These are phyloP conservation scores for Phytophthora podocarpi DNA, from an alignment of 352 stramenopile genomes.

Conservation along the genomic window DNA sequence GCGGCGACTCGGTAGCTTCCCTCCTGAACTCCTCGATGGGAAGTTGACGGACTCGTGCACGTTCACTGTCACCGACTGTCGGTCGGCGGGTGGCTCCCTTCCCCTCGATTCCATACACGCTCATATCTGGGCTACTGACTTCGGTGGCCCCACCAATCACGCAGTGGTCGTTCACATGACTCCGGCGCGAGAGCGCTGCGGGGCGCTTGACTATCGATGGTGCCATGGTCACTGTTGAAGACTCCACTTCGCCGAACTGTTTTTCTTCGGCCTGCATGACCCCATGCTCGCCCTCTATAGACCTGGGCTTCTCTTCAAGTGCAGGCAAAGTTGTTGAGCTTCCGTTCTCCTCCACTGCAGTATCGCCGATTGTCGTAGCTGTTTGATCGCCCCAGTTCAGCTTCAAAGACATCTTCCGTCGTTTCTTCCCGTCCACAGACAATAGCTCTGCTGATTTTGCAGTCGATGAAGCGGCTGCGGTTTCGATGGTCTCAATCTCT, in stretches of 20 bases:
- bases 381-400: constrained; percentile 31
- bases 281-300: background rate
- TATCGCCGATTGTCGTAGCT: background rate
- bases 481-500: constrained; percentile 17
- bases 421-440: constrained; percentile 8
- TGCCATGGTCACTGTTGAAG: background rate
- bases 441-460: background rate
- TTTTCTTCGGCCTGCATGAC: background rate
- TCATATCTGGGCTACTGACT: constrained; percentile 23
- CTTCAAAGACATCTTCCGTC: constrained; percentile 27
- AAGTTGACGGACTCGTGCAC: constrained; percentile 2
- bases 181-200: constrained; percentile 4
- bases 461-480: background rate
- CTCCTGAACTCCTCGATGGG: constrained; percentile 27
- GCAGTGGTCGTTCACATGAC: constrained; percentile 23
- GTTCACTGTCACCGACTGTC: background rate
- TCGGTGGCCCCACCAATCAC: constrained; percentile 17
- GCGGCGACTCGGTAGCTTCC: constrained; percentile 10
- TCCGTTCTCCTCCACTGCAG: background rate
- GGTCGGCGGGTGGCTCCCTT: constrained; percentile 13
- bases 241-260: background rate
- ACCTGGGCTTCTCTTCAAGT: constrained; percentile 1
- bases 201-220: constrained; percentile 13
- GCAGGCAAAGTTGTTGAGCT: background rate
- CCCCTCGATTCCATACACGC: constrained; percentile 8